Evolutionary conservation across 2,329 filamentous ascomycete genomes (phyloP).

Genomic region (Botryosphaeria dothidea): DNA sequence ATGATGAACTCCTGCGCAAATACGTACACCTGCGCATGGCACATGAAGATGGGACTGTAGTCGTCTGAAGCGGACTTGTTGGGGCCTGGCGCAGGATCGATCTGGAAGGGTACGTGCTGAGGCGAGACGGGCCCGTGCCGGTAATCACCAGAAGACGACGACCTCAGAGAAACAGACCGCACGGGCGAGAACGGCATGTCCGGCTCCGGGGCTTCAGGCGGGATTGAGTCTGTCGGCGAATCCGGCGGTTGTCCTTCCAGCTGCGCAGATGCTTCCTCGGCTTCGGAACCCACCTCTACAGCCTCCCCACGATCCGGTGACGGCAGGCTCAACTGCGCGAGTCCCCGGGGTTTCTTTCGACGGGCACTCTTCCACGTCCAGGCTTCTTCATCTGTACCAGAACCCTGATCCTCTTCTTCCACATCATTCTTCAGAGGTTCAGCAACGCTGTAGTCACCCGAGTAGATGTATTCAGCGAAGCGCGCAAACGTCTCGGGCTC

Average conservation of each 20-base stretch:
- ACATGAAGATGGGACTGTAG: too few species aligned
- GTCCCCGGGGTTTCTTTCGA: not conserved
- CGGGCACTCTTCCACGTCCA: not conserved
- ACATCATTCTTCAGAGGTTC: not conserved
- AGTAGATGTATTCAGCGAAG: not conserved
- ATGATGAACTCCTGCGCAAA: too few species aligned
- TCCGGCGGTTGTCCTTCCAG: not conserved
- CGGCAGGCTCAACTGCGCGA: not conserved
- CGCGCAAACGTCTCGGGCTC: not conserved
- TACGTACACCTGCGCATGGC: too few species aligned
- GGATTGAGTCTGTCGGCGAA: not conserved
- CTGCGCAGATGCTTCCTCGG: not conserved
- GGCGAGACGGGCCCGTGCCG: too few species aligned
- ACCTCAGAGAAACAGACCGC: not conserved
- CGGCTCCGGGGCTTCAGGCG: not conserved
- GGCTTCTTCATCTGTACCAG: not conserved
- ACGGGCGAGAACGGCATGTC: not conserved
- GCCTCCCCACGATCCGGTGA: not conserved
- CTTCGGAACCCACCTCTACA: not conserved
- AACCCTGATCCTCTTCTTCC: not conserved
- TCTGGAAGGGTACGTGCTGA: too few species aligned
- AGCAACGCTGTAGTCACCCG: not conserved
- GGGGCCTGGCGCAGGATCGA: too few species aligned
- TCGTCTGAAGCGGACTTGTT: too few species aligned
- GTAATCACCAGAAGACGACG: too few species aligned